phyloP scores from a whole-genome alignment of 495 filamentous ascomycete genomes.

The Chaetomium fimeti region DNA sequence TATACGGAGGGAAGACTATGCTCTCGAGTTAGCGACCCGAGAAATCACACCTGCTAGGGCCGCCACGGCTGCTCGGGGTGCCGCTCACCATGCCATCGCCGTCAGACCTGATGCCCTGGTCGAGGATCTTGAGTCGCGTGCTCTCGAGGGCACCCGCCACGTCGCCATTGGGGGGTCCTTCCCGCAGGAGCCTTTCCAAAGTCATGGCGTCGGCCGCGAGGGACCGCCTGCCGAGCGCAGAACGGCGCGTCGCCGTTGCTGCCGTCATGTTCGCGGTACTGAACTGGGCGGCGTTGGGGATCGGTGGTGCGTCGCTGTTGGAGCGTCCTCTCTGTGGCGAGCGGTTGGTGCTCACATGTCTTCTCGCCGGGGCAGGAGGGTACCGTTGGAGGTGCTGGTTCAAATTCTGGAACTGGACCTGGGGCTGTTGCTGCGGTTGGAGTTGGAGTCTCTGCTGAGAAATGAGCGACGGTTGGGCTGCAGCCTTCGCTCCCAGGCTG shows the following conservation, averaged over 20 bases:
- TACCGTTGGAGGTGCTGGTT: slow-evolving; percentile 22
- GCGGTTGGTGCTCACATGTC: slow-evolving; percentile 44
- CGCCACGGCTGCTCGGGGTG: not conserved
- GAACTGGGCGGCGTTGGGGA: slow-evolving; percentile 23
- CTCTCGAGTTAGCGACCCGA: slow-evolving; percentile 12
- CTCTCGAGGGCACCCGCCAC: slow-evolving; percentile 65
- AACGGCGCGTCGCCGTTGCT: slow-evolving; percentile 41
- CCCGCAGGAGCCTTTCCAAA: slow-evolving; percentile 63
- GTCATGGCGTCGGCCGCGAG: slow-evolving; percentile 60
- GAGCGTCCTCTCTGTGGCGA: slow-evolving; percentile 63
- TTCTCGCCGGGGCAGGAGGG: slow-evolving; percentile 16
- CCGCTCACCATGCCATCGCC: slow-evolving; percentile 81
- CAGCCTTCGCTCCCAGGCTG: slow-evolving; percentile 48
- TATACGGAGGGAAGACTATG: slow-evolving; percentile 84
- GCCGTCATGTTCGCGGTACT: slow-evolving; percentile 35
- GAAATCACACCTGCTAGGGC: not conserved
- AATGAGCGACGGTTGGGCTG: slow-evolving; percentile 48
- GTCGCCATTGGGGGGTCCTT: slow-evolving; percentile 71
- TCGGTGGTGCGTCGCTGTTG: slow-evolving; percentile 65
- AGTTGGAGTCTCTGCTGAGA: slow-evolving; percentile 52
- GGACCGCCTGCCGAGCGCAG: slow-evolving; percentile 55
- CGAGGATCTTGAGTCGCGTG: slow-evolving; percentile 72
- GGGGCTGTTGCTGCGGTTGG: slow-evolving; percentile 30
- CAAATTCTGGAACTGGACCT: slow-evolving; percentile 24
- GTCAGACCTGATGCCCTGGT: slow-evolving; percentile 76